Percentiles rank a stretch among this genome's conserved stretches.
Conservation (phyloP, 495 filamentous ascomycete genomes). For the Symbiotaphrina buchneri region DNA sequence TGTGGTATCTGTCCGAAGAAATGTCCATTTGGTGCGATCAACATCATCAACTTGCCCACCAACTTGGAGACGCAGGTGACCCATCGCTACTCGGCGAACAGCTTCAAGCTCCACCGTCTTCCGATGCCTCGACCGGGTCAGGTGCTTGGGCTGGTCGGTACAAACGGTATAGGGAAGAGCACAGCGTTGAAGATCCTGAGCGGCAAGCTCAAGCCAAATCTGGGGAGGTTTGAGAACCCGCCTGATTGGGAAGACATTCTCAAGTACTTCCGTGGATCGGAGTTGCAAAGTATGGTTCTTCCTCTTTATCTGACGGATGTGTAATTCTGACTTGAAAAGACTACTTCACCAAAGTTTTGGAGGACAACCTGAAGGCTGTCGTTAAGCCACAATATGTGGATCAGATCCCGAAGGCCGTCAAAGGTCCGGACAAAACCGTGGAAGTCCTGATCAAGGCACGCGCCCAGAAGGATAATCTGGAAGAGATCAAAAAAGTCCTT, state of each 20-base stretch:
- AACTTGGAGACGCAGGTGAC: constrained; percentile 96
- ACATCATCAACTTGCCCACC: constrained; percentile 98
- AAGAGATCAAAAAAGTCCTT: constrained; percentile 66
- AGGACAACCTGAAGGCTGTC: constrained; percentile 89
- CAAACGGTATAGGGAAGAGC: constrained; percentile 99
- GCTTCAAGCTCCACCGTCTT: constrained; percentile 94
- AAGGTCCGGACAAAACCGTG: constrained; percentile 52
- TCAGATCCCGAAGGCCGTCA: constrained; percentile 83
- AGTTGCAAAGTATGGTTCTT: constrained; percentile 68
- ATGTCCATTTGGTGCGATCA: constrained; percentile 96
- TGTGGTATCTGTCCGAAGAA: constrained; percentile 99
- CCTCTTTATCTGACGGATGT: not conserved
- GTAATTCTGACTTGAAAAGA: constrained; percentile 24
- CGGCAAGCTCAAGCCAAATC: constrained; percentile 93
- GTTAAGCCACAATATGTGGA: constrained; percentile 99
- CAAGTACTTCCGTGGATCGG: constrained; percentile 92
- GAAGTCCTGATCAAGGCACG: constrained; percentile 51
- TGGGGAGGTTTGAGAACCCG: constrained; percentile 85
- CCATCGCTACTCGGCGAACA: constrained; percentile 96
- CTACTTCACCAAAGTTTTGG: constrained; percentile 94
- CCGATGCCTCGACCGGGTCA: constrained; percentile 90
- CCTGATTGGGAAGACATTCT: constrained; percentile 98
- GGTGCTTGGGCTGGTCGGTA: constrained; percentile 91
- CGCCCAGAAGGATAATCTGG: constrained; percentile 53
- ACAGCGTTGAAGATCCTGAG: constrained; percentile 95